These are phyloP conservation scores for Bretschneidera sinensis DNA, from an alignment of 345 rosid genomes.

Conservation along the genomic window DNA sequence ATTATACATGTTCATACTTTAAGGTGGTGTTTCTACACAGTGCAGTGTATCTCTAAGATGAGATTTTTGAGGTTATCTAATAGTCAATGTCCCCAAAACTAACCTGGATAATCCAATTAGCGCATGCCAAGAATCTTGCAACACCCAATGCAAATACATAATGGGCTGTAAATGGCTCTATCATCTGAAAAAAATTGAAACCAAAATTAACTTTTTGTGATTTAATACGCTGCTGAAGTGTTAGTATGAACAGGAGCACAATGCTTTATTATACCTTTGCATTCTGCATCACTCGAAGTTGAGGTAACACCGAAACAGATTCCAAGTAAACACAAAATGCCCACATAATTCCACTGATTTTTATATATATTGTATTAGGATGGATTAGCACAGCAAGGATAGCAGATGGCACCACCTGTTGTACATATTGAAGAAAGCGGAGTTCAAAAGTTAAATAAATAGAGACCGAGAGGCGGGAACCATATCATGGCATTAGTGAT, in stretches of 20 bases:
- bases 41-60: too few relatives aligned
- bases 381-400: slow-evolving; percentile 48
- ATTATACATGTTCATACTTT: too few relatives aligned
- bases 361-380: slow-evolving; percentile 22
- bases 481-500: too few relatives aligned
- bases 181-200: slow-evolving; percentile 43
- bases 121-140: slow-evolving; percentile 68
- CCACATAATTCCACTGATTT: slow-evolving; percentile 38
- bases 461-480: too few relatives aligned
- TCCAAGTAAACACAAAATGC: slow-evolving; percentile 64
- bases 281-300: slow-evolving; percentile 83
- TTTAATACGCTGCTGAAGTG: background rate
- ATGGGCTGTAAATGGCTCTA: slow-evolving; percentile 80
- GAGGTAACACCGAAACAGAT: slow-evolving; percentile 80
- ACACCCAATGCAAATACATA: slow-evolving; percentile 81
- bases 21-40: too few relatives aligned
- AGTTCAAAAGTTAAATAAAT: background rate
- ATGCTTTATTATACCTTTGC: slow-evolving; percentile 47
- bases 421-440: background rate
- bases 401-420: slow-evolving; percentile 56
- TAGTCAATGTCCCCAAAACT: background rate
- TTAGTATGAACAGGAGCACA: background rate
- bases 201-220: background rate
- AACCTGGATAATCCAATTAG: slow-evolving; percentile 83
- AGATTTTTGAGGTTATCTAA: background rate